phyloP scores from a whole-genome alignment of 2,329 filamentous ascomycete species.

The Phaeophleospora eucalypticola region DNA sequence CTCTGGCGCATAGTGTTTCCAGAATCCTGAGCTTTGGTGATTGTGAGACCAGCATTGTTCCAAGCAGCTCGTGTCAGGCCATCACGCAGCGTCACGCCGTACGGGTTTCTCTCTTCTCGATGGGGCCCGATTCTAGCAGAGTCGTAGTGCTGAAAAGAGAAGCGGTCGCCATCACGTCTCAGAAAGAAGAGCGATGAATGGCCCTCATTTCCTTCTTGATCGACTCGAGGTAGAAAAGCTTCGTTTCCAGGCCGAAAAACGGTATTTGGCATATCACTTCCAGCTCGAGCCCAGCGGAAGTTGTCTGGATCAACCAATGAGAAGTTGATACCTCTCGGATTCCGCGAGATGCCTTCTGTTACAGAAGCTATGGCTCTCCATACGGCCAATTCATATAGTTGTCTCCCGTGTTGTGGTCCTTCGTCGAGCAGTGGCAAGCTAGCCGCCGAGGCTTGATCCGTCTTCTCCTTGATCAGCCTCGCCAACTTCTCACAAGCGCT shows the following conservation, averaged over 20 bases:
- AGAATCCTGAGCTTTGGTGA: neutral
- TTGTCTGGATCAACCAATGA: neutral
- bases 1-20: neutral
- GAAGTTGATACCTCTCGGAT: neutral
- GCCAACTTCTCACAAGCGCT: neutral
- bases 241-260: neutral
- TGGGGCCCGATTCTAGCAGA: neutral
- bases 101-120: neutral
- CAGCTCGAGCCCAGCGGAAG: neutral
- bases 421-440: neutral
- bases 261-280: neutral
- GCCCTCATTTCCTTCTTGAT: neutral
- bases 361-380: conserved; percentile 3
- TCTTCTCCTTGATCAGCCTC: neutral
- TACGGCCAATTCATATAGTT: neutral
- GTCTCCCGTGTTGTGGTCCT: neutral
- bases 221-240: neutral
- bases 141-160: conserved; percentile 2
- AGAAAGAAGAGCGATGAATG: neutral
- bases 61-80: neutral
- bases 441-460: neutral
- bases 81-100: neutral
- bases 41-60: neutral
- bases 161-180: neutral
- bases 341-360: neutral